Conservation (phyloP, 2,329 filamentous ascomycete genomes). For the Botryosphaeria dothidea region DNA sequence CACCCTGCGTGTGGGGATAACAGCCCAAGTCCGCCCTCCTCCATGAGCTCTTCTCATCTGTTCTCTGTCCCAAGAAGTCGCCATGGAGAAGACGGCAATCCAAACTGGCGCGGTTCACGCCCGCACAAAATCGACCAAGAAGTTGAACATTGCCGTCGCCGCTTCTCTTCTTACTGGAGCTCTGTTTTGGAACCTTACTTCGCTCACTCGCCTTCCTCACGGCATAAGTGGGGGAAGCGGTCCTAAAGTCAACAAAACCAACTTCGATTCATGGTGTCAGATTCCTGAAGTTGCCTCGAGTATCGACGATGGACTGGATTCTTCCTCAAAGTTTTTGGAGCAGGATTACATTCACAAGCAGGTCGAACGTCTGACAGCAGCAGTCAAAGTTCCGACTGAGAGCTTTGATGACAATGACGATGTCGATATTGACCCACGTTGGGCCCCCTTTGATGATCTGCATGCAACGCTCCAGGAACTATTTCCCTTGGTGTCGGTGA, state of each 20-base stretch:
- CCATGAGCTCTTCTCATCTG: background rate
- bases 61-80: background rate
- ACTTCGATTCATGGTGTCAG: constrained; percentile 17
- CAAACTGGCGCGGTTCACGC: background rate
- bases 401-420: constrained; percentile 58
- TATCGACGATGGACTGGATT: constrained; percentile 13
- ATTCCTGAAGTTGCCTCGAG: background rate
- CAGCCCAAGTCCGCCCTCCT: background rate
- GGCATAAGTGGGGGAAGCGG: constrained; percentile 11
- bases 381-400: constrained; percentile 57
- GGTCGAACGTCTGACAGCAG: constrained; percentile 43
- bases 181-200: constrained; percentile 15
- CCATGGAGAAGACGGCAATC: constrained; percentile 12
- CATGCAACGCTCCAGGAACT: constrained; percentile 50
- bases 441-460: constrained; percentile 60
- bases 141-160: background rate
- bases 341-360: constrained; percentile 16
- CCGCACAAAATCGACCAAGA: background rate
- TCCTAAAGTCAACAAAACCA: background rate
- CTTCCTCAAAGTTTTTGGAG: constrained; percentile 10
- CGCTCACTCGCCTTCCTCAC: background rate
- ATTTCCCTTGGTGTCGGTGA: constrained; percentile 50
- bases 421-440: constrained; percentile 58
- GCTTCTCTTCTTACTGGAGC: constrained; percentile 5
- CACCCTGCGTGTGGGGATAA: background rate